Conservation (phyloP, 192 early-diverging fungal genomes). For the Allomyces macrogynus region DNA sequence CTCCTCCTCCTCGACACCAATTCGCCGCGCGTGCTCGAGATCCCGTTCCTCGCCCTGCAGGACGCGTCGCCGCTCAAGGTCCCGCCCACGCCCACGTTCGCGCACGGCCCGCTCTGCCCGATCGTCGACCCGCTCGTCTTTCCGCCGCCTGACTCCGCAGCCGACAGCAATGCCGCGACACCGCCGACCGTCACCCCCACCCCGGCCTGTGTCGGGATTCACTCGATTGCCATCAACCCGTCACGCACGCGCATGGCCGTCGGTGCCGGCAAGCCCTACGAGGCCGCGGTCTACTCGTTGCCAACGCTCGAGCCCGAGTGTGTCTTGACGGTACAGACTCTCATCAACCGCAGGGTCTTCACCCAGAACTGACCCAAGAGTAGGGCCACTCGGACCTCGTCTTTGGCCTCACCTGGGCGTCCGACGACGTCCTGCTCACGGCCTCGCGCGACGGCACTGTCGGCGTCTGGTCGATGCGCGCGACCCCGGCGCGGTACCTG, state of each 20-base stretch:
- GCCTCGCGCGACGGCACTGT: conserved; percentile 19
- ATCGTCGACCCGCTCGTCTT: no score
- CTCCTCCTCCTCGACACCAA: no score
- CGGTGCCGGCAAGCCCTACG: conserved; percentile 17
- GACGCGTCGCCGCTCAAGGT: no score
- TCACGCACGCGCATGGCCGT: conserved; percentile 25
- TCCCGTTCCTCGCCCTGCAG: no score
- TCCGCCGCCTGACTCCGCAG: no score
- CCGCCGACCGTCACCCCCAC: no score
- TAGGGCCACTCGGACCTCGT: conserved; percentile 29
- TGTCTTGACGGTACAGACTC: not conserved
- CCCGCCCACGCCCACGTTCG: no score
- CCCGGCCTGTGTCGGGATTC: conserved; percentile 13
- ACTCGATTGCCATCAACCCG: conserved; percentile 24
- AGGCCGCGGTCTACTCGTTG: conserved; percentile 4
- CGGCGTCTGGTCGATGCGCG: conserved; percentile 13
- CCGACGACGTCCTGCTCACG: conserved; percentile 17
- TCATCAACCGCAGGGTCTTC: no score
- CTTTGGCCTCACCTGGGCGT: conserved; percentile 20
- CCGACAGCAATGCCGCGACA: no score
- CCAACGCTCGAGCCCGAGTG: not conserved
- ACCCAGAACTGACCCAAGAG: conserved; percentile 16
- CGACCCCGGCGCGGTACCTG: not conserved
- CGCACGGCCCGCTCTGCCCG: no score
- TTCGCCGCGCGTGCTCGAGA: no score